These are phyloP conservation scores for Naganishia randhawae DNA, from an alignment of 768 basidiomycete species.

Conservation along the genomic window DNA sequence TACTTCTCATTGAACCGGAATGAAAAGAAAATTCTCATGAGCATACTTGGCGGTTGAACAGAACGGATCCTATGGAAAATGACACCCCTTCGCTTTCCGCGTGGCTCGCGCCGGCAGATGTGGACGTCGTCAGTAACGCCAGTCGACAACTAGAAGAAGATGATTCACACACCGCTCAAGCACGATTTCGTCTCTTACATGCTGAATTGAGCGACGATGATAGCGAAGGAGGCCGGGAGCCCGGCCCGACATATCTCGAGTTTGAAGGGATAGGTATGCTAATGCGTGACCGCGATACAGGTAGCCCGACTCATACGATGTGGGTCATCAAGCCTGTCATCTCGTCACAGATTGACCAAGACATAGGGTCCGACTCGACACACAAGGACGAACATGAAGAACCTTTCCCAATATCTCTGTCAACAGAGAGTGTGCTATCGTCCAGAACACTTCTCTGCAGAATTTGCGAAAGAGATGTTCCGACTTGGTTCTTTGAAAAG, in stretches of 20 bases:
- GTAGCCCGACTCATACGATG: slow-evolving; percentile 90
- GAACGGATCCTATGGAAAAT: slow-evolving; percentile 76
- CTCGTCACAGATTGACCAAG: slow-evolving; percentile 9
- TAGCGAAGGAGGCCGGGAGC: slow-evolving; percentile 41
- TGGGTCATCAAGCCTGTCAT: slow-evolving; percentile 77
- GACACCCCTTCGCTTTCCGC: slow-evolving; percentile 75
- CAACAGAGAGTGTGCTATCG: slow-evolving; percentile 55
- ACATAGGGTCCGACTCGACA: slow-evolving; percentile 13
- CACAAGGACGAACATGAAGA: slow-evolving; percentile 15
- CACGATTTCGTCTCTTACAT: slow-evolving; percentile 79
- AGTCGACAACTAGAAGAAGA: slow-evolving; percentile 79
- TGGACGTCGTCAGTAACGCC: slow-evolving; percentile 78
- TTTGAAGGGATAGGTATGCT: slow-evolving; percentile 99
- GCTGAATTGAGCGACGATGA: slow-evolving; percentile 60
- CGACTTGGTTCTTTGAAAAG: slow-evolving; percentile 99
- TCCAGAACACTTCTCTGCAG: slow-evolving; percentile 84
- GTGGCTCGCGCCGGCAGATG: slow-evolving; percentile 73
- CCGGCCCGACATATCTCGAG: slow-evolving; percentile 58
- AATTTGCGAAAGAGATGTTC: slow-evolving; percentile 93
- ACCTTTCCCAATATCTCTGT: slow-evolving; percentile 52
- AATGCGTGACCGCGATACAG: slow-evolving; percentile 86
- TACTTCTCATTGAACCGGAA: not conserved
- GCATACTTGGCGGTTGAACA: slow-evolving; percentile 46
- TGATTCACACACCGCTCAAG: slow-evolving; percentile 90
- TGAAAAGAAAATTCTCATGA: slow-evolving; percentile 1